Percentiles rank a stretch among this genome's conserved stretches.
Evolutionary conservation across 139 green algal genomes (phyloP).

Genomic region (Limnomonas spitsbergensis): DNA sequence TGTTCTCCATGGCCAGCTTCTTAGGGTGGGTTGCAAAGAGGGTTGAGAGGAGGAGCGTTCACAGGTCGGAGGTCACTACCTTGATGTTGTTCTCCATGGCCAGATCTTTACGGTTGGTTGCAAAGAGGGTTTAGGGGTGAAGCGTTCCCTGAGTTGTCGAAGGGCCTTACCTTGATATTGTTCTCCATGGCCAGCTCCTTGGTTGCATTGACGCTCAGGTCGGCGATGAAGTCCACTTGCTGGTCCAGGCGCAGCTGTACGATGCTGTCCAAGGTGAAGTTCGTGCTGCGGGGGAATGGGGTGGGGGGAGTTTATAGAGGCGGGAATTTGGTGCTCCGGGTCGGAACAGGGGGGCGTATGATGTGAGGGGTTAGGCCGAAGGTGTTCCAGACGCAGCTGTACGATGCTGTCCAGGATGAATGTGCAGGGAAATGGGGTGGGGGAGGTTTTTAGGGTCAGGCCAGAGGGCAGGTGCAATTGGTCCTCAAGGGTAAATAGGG

Average conservation of each 20-base stretch:
- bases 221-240: slow-evolving; percentile 76
- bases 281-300: slow-evolving; percentile 25
- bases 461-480: no score
- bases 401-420: slow-evolving; percentile 81
- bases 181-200: slow-evolving; percentile 76
- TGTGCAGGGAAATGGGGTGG: slow-evolving; percentile 18
- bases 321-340: neutral
- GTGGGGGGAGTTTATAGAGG: neutral
- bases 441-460: neutral
- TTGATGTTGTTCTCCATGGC: slow-evolving; percentile 65
- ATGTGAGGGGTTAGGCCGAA: no score
- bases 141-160: no score
- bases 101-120: slow-evolving; percentile 77
- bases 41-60: no score
- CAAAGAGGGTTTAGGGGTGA: slow-evolving; percentile 71
- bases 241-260: slow-evolving; percentile 70
- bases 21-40: no score
- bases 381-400: slow-evolving; percentile 68
- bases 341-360: no score
- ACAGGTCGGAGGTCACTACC: no score
- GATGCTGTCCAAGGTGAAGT: slow-evolving; percentile 78
- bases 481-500: no score
- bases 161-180: slow-evolving; percentile 42
- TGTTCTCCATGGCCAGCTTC: no score
- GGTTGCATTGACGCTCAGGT: slow-evolving; percentile 70